Base-by-base conservation (phyloP, 176 grass and related monocot species). In the Oryza rufipogon region DNA sequence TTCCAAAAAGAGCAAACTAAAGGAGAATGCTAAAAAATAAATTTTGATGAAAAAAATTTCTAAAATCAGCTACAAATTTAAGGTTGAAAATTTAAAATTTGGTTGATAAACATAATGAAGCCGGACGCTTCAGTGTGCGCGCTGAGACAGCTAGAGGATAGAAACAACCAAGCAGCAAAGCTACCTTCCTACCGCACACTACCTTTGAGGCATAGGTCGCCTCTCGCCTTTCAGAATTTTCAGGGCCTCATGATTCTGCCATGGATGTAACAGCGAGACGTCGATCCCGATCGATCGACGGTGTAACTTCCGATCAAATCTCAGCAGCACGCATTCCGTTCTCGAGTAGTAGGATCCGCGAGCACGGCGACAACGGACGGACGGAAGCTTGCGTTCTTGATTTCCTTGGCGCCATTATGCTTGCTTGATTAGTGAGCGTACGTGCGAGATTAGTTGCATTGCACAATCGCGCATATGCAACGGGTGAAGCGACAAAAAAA, bases 361-460 rank as follows among this genome's bases (percentile, higher is more conserved):
- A 77, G 15, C 77, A 68, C 16, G 51, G 54, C 12, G 38, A 56
- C 32, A 78, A 56, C 74, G 6, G 36, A 56, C 74, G 6, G 36
- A 81, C 47, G 34, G 63, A 11, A 48, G 30, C 64, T 30, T 58
- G 54, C 15, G 32, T 15, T 4, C 6, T 56, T 58, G 5, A 3
- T 20, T 84, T 71, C 76, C 33, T 10, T 48, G 80, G 88, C 34
- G 28, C 13, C 72, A 10, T 45, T 52, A 75, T 66, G 56, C 54
- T 82, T 86, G 83, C 88, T 89, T 81, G 7, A 64, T 30, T 30
- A 30, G 28, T 30, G 66, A 11, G 52, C 0, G 79, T 30, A 30
- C 54, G 83, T 63, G 66, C 34, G 51, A 56, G 51, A 16, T 56
- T 56, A 16, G 19, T 48, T 81, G 78, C 77, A 65, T 22, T 44